phyloP scores from a whole-genome alignment of 306 rosid species.

The Alnus rubra region DNA sequence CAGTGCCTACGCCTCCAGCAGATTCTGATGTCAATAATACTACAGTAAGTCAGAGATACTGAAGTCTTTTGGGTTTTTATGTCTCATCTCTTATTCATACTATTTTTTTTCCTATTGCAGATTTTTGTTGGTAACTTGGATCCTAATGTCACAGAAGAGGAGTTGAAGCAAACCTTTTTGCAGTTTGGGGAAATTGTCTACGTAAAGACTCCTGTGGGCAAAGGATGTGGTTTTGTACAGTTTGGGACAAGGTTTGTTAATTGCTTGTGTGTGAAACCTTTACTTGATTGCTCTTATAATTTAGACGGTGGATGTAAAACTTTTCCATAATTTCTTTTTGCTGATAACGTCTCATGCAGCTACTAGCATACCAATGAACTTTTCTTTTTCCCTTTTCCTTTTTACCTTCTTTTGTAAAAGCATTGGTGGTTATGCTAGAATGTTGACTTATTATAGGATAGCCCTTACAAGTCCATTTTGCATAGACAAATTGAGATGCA shows the following conservation, averaged over 20 bases:
- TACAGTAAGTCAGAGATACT: conserved; percentile 52
- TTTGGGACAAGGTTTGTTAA: conserved; percentile 70
- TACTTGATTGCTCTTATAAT: conserved; percentile 19
- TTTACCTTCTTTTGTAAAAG: neutral
- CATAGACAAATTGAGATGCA: conserved; percentile 8
- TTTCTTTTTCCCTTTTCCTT: neutral
- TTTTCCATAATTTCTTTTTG: conserved; percentile 10
- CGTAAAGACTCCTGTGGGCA: conserved; percentile 75
- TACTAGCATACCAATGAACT: neutral
- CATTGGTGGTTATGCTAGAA: neutral
- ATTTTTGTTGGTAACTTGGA: conserved; percentile 89
- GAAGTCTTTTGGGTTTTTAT: neutral
- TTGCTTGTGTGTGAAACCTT: conserved; percentile 6
- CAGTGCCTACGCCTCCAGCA: conserved; percentile 47
- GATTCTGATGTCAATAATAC: conserved; percentile 83
- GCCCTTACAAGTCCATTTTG: neutral
- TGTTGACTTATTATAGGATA: neutral
- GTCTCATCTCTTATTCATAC: conserved; percentile 26
- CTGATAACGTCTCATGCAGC: neutral
- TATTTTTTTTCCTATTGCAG: conserved; percentile 37
- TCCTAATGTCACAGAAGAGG: conserved; percentile 72
- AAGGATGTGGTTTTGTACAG: conserved; percentile 84
- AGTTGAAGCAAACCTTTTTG: conserved; percentile 77
- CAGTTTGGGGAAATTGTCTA: conserved; percentile 77
- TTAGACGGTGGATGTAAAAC: conserved; percentile 19